These are phyloP conservation scores for Ceratocystis diversiconidia DNA, from an alignment of 2,329 filamentous ascomycete species.

Conservation along the genomic window DNA sequence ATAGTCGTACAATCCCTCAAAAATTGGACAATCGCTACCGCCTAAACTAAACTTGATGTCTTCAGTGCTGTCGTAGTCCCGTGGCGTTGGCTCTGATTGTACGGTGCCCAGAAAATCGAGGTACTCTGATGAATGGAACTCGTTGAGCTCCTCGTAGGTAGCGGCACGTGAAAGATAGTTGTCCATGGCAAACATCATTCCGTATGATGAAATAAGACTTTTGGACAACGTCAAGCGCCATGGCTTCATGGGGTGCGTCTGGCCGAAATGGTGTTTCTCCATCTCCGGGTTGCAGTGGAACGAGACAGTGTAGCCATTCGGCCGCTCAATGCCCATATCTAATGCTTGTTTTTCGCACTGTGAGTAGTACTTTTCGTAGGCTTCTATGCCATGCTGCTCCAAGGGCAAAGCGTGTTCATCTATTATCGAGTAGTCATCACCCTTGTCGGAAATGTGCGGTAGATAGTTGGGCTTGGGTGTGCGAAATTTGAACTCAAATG, in stretches of 20 bases:
- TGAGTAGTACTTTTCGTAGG: slow-evolving; percentile 42
- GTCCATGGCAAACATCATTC: slow-evolving; percentile 94
- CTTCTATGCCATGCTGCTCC: slow-evolving; percentile 36
- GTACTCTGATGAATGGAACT: slow-evolving; percentile 81
- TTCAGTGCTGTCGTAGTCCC: slow-evolving; percentile 51
- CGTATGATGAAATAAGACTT: slow-evolving; percentile 84
- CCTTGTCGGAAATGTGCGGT: slow-evolving; percentile 38
- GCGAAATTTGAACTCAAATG: slow-evolving; percentile 33
- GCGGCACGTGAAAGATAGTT: slow-evolving; percentile 74
- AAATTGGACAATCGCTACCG: slow-evolving; percentile 88
- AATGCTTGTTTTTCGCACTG: slow-evolving; percentile 44
- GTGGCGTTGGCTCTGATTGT: slow-evolving; percentile 46
- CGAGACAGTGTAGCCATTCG: slow-evolving; percentile 79
- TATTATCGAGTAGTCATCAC: slow-evolving; percentile 38
- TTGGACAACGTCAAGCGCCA: slow-evolving; percentile 95
- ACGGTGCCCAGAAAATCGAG: slow-evolving; percentile 72
- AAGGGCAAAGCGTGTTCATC: slow-evolving; percentile 39
- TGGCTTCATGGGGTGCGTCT: slow-evolving; percentile 97
- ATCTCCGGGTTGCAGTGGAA: slow-evolving; percentile 93
- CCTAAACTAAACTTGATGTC: slow-evolving; percentile 69
- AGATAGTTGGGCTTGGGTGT: slow-evolving; percentile 47
- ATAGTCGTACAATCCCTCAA: slow-evolving; percentile 90
- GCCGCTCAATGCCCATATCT: slow-evolving; percentile 58
- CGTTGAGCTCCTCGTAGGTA: slow-evolving; percentile 71
- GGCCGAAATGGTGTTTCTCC: slow-evolving; percentile 92